A percentile compares a stretch with the other conserved stretches of the same genome.
Conservation (phyloP, 768 basidiomycete genomes). For the Rhizopogon roseolus region DNA sequence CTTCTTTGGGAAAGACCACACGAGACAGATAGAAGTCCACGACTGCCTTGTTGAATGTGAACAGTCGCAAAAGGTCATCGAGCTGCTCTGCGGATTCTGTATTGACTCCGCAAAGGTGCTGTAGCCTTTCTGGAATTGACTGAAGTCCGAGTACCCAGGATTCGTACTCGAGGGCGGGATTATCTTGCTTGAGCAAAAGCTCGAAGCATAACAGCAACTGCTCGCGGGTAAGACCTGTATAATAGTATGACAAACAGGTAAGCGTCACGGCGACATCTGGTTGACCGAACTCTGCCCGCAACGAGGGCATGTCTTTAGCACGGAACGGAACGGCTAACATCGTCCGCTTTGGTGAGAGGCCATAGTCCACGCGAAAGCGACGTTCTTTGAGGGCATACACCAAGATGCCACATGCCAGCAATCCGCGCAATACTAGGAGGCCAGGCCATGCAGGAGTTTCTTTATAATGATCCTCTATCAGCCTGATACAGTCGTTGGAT, state of each 20-base stretch:
- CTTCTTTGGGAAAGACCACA: slow-evolving; percentile 34
- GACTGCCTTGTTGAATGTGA: slow-evolving; percentile 23
- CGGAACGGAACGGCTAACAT: slow-evolving; percentile 24
- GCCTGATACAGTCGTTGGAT: not conserved
- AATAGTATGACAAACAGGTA: slow-evolving; percentile 19
- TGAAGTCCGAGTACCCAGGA: slow-evolving; percentile 21
- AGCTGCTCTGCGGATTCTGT: slow-evolving; percentile 24
- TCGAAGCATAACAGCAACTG: slow-evolving; percentile 16
- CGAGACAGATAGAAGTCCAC: slow-evolving; percentile 33
- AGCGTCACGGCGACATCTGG: slow-evolving; percentile 20
- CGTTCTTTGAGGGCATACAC: slow-evolving; percentile 17
- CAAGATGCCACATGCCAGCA: slow-evolving; percentile 19
- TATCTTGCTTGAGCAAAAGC: slow-evolving; percentile 13
- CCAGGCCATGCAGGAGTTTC: slow-evolving; percentile 5
- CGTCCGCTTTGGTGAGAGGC: slow-evolving; percentile 14
- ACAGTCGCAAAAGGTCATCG: slow-evolving; percentile 19
- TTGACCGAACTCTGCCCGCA: slow-evolving; percentile 22
- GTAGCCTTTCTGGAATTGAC: slow-evolving; percentile 16
- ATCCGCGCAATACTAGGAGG: slow-evolving; percentile 19
- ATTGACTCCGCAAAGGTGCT: slow-evolving; percentile 17
- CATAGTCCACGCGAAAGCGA: slow-evolving; percentile 26
- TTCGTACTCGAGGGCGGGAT: slow-evolving; percentile 15
- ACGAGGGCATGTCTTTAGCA: slow-evolving; percentile 22
- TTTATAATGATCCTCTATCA: slow-evolving; percentile 1
- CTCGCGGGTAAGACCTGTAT: slow-evolving; percentile 14